A percentile compares a stretch with the other conserved stretches of the same genome.
These are phyloP conservation scores for Lindgomyces ingoldianus DNA, from an alignment of 495 filamentous ascomycete genomes.

Conservation along the genomic window DNA sequence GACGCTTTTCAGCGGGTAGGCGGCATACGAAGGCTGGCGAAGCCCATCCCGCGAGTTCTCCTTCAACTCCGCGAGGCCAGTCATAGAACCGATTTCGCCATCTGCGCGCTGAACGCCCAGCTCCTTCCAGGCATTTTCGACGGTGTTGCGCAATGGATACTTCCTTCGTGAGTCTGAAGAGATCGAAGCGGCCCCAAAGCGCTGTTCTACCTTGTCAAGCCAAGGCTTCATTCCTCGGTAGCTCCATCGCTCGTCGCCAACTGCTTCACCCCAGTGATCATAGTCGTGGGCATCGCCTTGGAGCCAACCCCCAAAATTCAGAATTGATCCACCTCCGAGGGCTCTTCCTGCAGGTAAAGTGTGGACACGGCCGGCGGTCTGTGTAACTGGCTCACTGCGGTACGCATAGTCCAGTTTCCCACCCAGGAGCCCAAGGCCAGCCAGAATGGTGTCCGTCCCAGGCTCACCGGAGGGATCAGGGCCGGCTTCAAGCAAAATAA, in stretches of 20 bases:
- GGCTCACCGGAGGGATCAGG: not conserved
- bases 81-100: not conserved
- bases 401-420: not conserved
- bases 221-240: conserved; percentile 54
- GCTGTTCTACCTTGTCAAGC: conserved; percentile 53
- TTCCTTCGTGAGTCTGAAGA: not conserved
- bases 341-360: conserved; percentile 48
- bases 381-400: not conserved
- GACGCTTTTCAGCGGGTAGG: not conserved
- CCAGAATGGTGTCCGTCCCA: not conserved
- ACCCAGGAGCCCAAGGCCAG: not conserved
- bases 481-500: not conserved
- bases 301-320: conserved; percentile 64
- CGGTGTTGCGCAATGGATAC: not conserved
- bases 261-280: conserved; percentile 52
- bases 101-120: not conserved
- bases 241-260: conserved; percentile 50
- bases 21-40: not conserved
- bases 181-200: not conserved
- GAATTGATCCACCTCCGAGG: conserved; percentile 59
- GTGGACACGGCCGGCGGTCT: not conserved
- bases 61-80: not conserved
- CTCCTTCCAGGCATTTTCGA: not conserved
- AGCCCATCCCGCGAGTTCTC: not conserved
- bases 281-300: conserved; percentile 61